A percentile compares a stretch with the other conserved stretches of the same genome.
Conservation (phyloP, 495 filamentous ascomycete genomes). For the Hamigera avellanea region DNA sequence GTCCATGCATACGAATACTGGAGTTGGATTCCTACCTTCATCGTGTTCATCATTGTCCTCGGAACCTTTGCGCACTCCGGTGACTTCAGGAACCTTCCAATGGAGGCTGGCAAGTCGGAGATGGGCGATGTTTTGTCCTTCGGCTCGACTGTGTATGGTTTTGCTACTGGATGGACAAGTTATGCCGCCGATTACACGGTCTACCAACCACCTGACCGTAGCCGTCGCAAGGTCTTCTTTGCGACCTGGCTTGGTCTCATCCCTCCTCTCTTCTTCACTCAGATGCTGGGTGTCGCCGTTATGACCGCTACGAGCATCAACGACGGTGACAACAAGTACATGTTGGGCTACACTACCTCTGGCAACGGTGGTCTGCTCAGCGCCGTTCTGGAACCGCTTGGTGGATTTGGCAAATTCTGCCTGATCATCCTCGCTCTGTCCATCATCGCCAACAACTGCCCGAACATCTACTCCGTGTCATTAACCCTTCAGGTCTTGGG, state of each 20-base stretch:
- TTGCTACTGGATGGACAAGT: slow-evolving; percentile 70
- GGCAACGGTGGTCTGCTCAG: slow-evolving; percentile 62
- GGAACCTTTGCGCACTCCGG: slow-evolving; percentile 65
- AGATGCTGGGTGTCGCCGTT: slow-evolving; percentile 70
- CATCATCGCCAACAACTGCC: slow-evolving; percentile 78
- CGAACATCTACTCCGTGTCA: slow-evolving; percentile 78
- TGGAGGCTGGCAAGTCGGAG: slow-evolving; percentile 48
- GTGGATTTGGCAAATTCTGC: slow-evolving; percentile 74
- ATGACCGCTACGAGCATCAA: slow-evolving; percentile 48
- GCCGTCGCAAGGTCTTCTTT: slow-evolving; percentile 50
- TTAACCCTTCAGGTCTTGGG: slow-evolving; percentile 65
- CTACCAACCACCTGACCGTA: slow-evolving; percentile 56
- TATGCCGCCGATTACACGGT: slow-evolving; percentile 79
- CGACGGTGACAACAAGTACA: slow-evolving; percentile 40
- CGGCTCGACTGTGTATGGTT: slow-evolving; percentile 62
- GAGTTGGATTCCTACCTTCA: slow-evolving; percentile 66
- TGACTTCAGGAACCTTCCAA: slow-evolving; percentile 57
- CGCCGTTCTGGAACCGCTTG: slow-evolving; percentile 54
- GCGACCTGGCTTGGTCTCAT: slow-evolving; percentile 62
- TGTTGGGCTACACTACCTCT: slow-evolving; percentile 45
- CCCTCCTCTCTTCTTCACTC: slow-evolving; percentile 60
- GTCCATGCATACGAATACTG: slow-evolving; percentile 74
- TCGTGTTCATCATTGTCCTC: slow-evolving; percentile 68
- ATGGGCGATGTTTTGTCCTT: slow-evolving; percentile 59
- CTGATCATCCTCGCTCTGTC: slow-evolving; percentile 66